phyloP scores from a whole-genome alignment of 805 yeast genomes.

The Yarrowia alimentaria region DNA sequence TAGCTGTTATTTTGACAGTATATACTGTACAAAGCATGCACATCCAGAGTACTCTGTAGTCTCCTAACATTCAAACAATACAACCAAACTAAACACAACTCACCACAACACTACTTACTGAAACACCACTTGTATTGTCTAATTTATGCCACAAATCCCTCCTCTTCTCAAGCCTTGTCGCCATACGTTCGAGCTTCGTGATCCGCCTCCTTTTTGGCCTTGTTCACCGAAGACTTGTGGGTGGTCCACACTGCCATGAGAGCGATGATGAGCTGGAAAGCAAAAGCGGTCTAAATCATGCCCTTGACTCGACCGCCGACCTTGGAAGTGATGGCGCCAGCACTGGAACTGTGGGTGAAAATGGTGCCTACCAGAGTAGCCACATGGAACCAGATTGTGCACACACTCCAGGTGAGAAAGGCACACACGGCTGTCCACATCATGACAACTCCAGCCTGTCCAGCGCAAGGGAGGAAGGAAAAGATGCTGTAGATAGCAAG shows the following conservation, averaged over 20 bases:
- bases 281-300: conserved; percentile 34
- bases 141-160: not conserved
- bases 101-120: too few relatives aligned
- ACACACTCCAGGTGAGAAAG: conserved; percentile 32
- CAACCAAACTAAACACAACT: too few relatives aligned
- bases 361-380: conserved; percentile 30
- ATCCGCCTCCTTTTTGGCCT: conserved; percentile 13
- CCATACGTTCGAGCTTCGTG: conserved; percentile 2
- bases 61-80: too few relatives aligned
- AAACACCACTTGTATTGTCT: too few relatives aligned
- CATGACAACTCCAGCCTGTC: conserved; percentile 1
- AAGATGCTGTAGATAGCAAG: not conserved
- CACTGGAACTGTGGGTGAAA: conserved; percentile 31
- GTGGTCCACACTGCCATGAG: conserved; percentile 5
- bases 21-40: too few relatives aligned
- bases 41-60: too few relatives aligned
- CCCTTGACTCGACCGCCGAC: conserved; percentile 31
- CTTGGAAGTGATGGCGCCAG: conserved; percentile 28
- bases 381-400: conserved; percentile 35
- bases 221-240: not conserved
- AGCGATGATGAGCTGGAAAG: conserved; percentile 30
- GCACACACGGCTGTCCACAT: conserved; percentile 25
- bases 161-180: not conserved
- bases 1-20: too few relatives aligned
- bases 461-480: not conserved